phyloP scores from a whole-genome alignment of 2,329 filamentous ascomycete species.

The Verticillium klebahnii region DNA sequence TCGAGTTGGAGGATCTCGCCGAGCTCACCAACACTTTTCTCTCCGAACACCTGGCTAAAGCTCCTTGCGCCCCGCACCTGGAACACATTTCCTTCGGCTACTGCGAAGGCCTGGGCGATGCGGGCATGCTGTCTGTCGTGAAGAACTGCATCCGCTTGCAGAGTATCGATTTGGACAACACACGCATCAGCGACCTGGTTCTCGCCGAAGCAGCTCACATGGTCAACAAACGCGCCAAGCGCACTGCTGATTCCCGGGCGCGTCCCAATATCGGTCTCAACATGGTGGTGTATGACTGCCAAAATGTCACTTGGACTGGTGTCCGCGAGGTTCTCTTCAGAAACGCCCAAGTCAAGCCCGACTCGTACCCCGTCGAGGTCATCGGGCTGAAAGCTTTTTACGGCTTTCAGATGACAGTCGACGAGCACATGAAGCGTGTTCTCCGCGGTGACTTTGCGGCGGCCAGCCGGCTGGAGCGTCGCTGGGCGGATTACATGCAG shows the following conservation, averaged over 20 bases:
- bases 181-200: constrained; percentile 79
- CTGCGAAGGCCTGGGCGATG: constrained; percentile 80
- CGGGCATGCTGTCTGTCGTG: constrained; percentile 77
- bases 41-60: constrained; percentile 66
- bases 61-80: constrained; percentile 67
- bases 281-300: constrained; percentile 86
- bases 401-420: constrained; percentile 89
- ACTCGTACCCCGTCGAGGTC: constrained; percentile 67
- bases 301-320: constrained; percentile 88
- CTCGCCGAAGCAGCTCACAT: constrained; percentile 81
- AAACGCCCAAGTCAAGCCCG: constrained; percentile 68
- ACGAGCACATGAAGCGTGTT: constrained; percentile 87
- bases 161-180: constrained; percentile 87
- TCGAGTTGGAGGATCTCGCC: constrained; percentile 84
- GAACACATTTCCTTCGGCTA: constrained; percentile 85
- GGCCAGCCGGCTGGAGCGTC: constrained; percentile 76
- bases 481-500: constrained; percentile 95
- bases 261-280: constrained; percentile 60
- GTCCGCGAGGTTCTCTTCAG: constrained; percentile 80
- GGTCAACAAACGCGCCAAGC: constrained; percentile 59
- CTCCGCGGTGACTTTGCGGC: constrained; percentile 69
- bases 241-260: constrained; percentile 30
- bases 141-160: constrained; percentile 66
- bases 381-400: constrained; percentile 92
- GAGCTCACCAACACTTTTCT: constrained; percentile 72